A percentile compares a stretch with the other conserved stretches of the same genome.
Conservation (phyloP, 2,329 filamentous ascomycete genomes). For the Fusarium sp. region DNA sequence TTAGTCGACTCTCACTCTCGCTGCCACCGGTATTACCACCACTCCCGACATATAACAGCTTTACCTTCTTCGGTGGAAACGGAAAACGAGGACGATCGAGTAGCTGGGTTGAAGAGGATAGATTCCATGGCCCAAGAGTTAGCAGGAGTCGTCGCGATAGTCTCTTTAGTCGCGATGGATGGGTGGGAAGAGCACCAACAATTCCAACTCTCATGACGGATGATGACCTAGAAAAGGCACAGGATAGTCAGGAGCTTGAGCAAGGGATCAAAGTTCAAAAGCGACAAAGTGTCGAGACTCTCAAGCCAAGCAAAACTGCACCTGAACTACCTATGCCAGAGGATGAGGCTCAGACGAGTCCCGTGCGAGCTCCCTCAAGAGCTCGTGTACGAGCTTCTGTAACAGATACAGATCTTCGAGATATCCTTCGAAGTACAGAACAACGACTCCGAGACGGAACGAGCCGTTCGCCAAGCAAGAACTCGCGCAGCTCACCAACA, state of each 20-base stretch:
- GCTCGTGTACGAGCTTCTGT: constrained; percentile 37
- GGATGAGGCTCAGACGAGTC: constrained; percentile 17
- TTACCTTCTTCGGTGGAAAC: constrained; percentile 44
- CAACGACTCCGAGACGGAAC: constrained; percentile 57
- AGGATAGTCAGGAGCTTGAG: constrained; percentile 16
- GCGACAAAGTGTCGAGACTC: constrained; percentile 15
- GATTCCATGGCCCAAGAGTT: constrained; percentile 58
- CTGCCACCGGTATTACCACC: constrained; percentile 47
- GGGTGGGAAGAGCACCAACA: constrained; percentile 49
- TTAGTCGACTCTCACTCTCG: constrained; percentile 46
- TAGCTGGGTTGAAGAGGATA: constrained; percentile 63
- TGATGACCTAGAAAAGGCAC: constrained; percentile 39
- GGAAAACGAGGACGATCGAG: constrained; percentile 39
- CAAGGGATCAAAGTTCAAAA: constrained; percentile 30
- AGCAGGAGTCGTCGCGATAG: constrained; percentile 43
- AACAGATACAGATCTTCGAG: constrained; percentile 59
- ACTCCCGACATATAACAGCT: constrained; percentile 47
- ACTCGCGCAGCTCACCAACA: constrained; percentile 33
- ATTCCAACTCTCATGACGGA: constrained; percentile 47
- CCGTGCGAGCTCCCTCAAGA: constrained; percentile 23
- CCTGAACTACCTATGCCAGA: constrained; percentile 30
- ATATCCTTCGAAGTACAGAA: constrained; percentile 64
- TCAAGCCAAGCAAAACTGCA: constrained; percentile 36
- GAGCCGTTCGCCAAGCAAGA: constrained; percentile 46
- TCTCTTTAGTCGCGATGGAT: constrained; percentile 48